Base-by-base conservation (phyloP, 2,329 filamentous ascomycete genomes). In the Arthrobotrys sinensis region DNA sequence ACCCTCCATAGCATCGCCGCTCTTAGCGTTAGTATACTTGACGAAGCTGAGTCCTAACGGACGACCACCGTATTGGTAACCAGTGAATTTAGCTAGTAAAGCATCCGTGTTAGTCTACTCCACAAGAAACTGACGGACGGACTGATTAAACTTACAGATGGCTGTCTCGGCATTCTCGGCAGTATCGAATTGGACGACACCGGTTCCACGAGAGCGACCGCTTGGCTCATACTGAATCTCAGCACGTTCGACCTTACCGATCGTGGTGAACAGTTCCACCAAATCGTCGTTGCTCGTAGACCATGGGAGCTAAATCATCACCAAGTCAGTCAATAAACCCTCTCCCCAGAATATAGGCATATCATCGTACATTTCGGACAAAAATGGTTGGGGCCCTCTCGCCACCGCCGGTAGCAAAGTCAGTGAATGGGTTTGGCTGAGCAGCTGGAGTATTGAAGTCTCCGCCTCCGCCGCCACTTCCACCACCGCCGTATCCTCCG, bases 151-250 rank as follows among this genome's bases (percentile, higher is more conserved):
- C 88, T 83, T 86, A 90, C 89, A 85, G 82, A 99, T 98, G 53
- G 95, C 92, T 21, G 94, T 97, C 82, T 97, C 94, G 0, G 96
- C 94, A 80, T 94, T 96, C 7, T 94, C 91, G 14, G 90, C 86
- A 67, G 86, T 89, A 83, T 96, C 93, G 84, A 99, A 98, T 80
- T 96, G 91, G 70, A 99, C 96, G n/a, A 99, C 96, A 83, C 96
- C 96, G 76, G 93, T 96, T 80, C 96, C 96, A 80, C 94, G 92
- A 77, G 96, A 99, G 82, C 96, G 93, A 53, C 96, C 96, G 83
- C 96, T 98, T 3, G 93, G 92, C 85, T 99, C 96, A 83, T 99
- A 98, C 85, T 99, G 96, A 72, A 99, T 98, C 86, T 99, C 96
- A n/a, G 96, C 96, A 82, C 96, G 94, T 83, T 97, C 94, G 76